These are phyloP conservation scores for Cryphonectria nitschkei DNA, from an alignment of 2,329 filamentous ascomycete genomes.

Conservation along the genomic window DNA sequence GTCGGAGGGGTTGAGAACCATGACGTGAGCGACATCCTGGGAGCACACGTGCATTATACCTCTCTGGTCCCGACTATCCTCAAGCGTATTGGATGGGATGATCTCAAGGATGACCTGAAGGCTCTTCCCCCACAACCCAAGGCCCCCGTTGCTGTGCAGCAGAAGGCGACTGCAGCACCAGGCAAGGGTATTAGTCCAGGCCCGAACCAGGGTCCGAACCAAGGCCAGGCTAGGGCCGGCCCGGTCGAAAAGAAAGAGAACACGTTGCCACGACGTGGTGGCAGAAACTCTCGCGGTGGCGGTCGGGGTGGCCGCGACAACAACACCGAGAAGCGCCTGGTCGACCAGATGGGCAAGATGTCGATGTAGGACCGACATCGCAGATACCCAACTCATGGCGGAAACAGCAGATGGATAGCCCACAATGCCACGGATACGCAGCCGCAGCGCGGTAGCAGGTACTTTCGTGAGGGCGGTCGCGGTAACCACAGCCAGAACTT, in stretches of 20 bases:
- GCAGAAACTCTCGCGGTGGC: conserved; percentile 18
- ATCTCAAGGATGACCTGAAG: conserved; percentile 45
- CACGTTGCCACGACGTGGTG: conserved; percentile 23
- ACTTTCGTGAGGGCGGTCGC: not conserved
- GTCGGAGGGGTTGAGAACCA: conserved; percentile 70
- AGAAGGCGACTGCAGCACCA: conserved; percentile 9
- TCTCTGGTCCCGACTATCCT: conserved; percentile 69
- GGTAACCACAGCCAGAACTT: not conserved
- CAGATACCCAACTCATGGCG: conserved; percentile 9
- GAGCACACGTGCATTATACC: conserved; percentile 72
- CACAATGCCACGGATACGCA: not conserved
- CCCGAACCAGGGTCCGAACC: not conserved
- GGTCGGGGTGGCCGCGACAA: conserved; percentile 18
- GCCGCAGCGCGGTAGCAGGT: conserved; percentile 3
- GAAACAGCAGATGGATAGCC: not conserved
- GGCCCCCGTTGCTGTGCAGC: not conserved
- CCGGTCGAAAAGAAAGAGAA: conserved; percentile 25
- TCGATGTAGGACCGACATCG: conserved; percentile 28
- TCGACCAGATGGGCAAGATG: conserved; percentile 27
- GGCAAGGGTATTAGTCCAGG: not conserved
- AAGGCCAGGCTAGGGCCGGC: conserved; percentile 7
- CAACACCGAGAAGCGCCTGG: conserved; percentile 23
- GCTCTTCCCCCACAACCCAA: conserved; percentile 5
- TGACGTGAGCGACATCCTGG: conserved; percentile 66
- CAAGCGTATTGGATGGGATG: conserved; percentile 69